Conservation (phyloP, 495 filamentous ascomycete genomes). For the Massariosphaeria phaeospora region DNA sequence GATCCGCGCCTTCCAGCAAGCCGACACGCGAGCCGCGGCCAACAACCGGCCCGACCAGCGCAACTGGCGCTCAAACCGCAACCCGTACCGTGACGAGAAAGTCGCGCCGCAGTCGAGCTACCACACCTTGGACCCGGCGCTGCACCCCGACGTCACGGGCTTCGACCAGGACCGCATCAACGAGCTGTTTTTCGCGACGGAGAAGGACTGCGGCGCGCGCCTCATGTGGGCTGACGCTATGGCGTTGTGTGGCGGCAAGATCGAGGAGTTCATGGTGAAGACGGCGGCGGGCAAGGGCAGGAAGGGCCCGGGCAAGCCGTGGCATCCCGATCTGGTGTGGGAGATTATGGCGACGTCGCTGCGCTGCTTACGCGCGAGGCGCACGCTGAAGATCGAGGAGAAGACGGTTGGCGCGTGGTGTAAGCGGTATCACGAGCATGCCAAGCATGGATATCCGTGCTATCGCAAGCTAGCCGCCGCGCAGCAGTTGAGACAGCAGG, state of each 20-base stretch:
- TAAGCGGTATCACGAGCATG: constrained; percentile 19
- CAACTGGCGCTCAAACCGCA: neutral
- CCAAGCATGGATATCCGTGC: neutral
- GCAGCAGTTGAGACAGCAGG: neutral
- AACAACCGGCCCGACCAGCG: neutral
- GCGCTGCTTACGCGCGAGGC: neutral
- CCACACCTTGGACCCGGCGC: neutral
- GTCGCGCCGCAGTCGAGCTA: neutral
- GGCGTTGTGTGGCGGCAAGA: constrained; percentile 9
- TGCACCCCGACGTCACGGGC: neutral
- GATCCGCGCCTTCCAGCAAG: constrained; percentile 19
- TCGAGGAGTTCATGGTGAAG: neutral
- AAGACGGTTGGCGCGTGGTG: constrained; percentile 6
- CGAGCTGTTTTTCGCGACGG: constrained; percentile 14
- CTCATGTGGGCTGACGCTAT: constrained; percentile 23
- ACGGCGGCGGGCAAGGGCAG: neutral
- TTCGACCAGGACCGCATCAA: constrained; percentile 8
- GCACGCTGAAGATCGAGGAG: constrained; percentile 20
- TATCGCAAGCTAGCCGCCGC: neutral
- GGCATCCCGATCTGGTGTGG: constrained; percentile 10
- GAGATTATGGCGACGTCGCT: constrained; percentile 13
- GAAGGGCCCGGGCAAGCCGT: neutral
- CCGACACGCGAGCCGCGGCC: neutral
- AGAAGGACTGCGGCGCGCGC: constrained; percentile 3
- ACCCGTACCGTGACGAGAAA: neutral